Conservation (phyloP, 2,329 filamentous ascomycete species). For the Bipolaris victoriae region DNA sequence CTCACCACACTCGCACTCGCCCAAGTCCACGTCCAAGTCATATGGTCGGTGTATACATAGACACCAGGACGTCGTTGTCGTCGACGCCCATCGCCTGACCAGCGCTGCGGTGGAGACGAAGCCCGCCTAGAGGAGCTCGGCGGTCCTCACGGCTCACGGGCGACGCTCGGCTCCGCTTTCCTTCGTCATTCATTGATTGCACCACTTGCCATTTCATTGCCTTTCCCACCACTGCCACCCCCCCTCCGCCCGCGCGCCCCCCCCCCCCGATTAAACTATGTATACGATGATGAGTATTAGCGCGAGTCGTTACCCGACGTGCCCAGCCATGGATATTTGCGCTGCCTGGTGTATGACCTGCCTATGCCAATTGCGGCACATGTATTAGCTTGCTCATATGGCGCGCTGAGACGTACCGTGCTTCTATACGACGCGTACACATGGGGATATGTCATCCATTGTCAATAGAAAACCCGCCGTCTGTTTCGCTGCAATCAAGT, state of each 20-base stretch:
- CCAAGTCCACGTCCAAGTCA: too few species aligned
- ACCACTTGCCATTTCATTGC: slow-evolving; percentile 3
- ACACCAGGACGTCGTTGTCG: neutral
- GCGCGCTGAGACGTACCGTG: slow-evolving; percentile 46
- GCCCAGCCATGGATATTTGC: slow-evolving; percentile 11
- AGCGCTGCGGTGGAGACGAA: slow-evolving; percentile 36
- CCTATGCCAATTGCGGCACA: slow-evolving; percentile 38
- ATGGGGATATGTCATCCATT: slow-evolving; percentile 31
- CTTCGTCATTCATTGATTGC: slow-evolving; percentile 13
- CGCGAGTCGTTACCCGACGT: slow-evolving; percentile 23
- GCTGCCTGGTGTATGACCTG: slow-evolving; percentile 29
- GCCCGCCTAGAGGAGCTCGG: slow-evolving; percentile 20
- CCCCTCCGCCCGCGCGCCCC: neutral
- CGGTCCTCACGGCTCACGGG: slow-evolving; percentile 38
- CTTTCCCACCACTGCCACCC: neutral
- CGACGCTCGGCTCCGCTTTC: slow-evolving; percentile 35
- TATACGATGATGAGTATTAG: slow-evolving; percentile 25
- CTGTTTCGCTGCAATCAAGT: slow-evolving; percentile 28
- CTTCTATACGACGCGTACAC: slow-evolving; percentile 37
- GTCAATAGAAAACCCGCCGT: slow-evolving; percentile 32
- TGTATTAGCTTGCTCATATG: slow-evolving; percentile 39
- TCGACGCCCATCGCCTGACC: slow-evolving; percentile 26
- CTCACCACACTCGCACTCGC: too few species aligned
- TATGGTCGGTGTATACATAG: neutral
- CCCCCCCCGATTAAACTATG: neutral